Evolutionary conservation across 2,329 filamentous ascomycete genomes (phyloP).

Genomic region (Fusarium subtropicale): DNA sequence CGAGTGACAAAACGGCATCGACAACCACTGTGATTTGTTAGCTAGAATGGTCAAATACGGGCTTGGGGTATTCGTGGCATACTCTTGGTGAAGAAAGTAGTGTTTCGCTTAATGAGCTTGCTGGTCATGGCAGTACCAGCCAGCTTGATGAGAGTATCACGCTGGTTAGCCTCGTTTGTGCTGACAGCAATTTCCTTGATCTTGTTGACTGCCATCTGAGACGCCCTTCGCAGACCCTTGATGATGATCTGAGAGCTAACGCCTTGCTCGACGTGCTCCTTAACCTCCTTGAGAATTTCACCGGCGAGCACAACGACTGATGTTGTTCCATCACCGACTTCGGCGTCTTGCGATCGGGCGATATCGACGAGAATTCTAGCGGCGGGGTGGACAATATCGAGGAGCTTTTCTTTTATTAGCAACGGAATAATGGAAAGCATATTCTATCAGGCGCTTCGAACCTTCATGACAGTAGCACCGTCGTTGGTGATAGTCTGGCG

Average conservation of each 20-base stretch:
- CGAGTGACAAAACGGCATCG: constrained; percentile 92
- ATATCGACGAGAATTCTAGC: constrained; percentile 98
- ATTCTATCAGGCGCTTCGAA: constrained; percentile 50
- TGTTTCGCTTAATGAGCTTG: constrained; percentile 98
- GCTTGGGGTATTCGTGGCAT: constrained; percentile 47
- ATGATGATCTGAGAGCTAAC: constrained; percentile 98
- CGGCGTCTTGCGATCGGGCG: constrained; percentile 97
- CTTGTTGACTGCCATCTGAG: constrained; percentile 94
- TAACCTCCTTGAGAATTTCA: constrained; percentile 96
- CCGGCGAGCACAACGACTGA: constrained; percentile 98
- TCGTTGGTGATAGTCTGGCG: constrained; percentile 98
- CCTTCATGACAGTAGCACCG: constrained; percentile 99
- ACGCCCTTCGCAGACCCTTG: constrained; percentile 91
- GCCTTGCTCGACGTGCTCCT: constrained; percentile 95
- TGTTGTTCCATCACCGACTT: constrained; percentile 97
- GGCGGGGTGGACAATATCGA: constrained; percentile 98
- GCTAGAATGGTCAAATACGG: constrained; percentile 32
- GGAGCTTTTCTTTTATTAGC: constrained; percentile 68
- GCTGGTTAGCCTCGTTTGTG: constrained; percentile 83
- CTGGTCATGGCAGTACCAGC: constrained; percentile 98
- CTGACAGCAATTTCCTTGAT: constrained; percentile 96
- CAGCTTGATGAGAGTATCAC: constrained; percentile 89
- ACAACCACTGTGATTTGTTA: constrained; percentile 82
- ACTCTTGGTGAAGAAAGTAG: constrained; percentile 98
- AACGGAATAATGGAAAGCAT: background rate